A percentile compares a stretch with the other conserved stretches of the same genome.
phyloP scores from a whole-genome alignment of 2,329 filamentous ascomycete species.

The Penicillium sp. region DNA sequence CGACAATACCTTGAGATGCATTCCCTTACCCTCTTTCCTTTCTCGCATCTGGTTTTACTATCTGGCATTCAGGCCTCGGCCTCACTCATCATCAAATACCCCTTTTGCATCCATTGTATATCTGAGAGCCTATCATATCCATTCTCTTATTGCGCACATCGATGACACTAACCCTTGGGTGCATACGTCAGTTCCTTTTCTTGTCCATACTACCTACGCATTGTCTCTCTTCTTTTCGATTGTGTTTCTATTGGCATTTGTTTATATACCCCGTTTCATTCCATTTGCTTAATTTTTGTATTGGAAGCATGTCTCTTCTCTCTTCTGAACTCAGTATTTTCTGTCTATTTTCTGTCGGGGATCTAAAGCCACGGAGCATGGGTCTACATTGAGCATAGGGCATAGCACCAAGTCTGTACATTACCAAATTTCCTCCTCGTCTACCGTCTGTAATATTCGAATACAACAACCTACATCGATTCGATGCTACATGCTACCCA shows the following conservation, averaged over 20 bases:
- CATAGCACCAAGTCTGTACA: background rate
- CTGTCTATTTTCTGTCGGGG: background rate
- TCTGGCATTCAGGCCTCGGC: background rate
- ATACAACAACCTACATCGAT: background rate
- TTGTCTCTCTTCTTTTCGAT: background rate
- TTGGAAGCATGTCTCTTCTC: background rate
- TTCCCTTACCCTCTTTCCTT: background rate
- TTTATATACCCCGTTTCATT: slow-evolving; percentile 4
- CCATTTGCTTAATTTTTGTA: background rate
- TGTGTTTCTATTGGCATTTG: background rate
- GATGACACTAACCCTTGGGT: background rate
- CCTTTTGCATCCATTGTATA: slow-evolving; percentile 1
- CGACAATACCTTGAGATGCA: slow-evolving; percentile 4
- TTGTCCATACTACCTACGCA: background rate
- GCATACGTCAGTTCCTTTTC: background rate
- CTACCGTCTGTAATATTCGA: background rate
- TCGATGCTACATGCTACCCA: background rate
- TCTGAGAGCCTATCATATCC: background rate
- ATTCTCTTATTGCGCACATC: background rate
- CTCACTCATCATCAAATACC: slow-evolving; percentile 1
- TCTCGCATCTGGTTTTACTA: background rate
- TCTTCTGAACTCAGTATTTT: background rate
- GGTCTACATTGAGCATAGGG: background rate
- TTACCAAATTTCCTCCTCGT: background rate
- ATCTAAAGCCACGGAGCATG: background rate